phyloP scores from a whole-genome alignment of 495 filamentous ascomycete genomes.

The Penicillium angulare region DNA sequence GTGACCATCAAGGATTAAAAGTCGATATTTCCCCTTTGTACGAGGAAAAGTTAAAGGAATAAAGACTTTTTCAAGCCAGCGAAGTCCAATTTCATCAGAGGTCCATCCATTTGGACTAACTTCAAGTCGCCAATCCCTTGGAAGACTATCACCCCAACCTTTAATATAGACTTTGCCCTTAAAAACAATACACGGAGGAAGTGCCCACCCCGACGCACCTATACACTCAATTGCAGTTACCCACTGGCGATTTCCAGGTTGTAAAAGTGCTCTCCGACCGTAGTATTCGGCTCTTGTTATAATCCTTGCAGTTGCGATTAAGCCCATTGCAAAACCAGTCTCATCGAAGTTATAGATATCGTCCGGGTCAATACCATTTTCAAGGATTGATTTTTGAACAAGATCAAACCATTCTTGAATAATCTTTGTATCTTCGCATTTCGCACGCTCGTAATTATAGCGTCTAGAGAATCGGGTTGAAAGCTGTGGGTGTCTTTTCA shows the following conservation, averaged over 20 bases:
- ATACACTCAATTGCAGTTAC: conserved; percentile 3
- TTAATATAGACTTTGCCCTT: neutral
- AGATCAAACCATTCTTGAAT: too few species aligned
- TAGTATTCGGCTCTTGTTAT: neutral
- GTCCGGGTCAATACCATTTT: too few species aligned
- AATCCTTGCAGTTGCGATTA: neutral
- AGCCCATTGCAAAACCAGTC: neutral
- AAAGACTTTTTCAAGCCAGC: too few species aligned
- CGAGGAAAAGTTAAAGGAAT: too few species aligned
- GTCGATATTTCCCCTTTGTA: too few species aligned
- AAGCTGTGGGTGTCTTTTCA: neutral
- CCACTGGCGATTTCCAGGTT: neutral
- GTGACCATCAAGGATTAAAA: too few species aligned
- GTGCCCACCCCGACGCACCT: conserved; percentile 1
- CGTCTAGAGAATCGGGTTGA: neutral
- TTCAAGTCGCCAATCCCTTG: conserved; percentile 4
- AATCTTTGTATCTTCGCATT: too few species aligned
- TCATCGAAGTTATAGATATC: too few species aligned
- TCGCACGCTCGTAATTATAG: too few species aligned
- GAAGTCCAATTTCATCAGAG: too few species aligned
- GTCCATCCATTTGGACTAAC: neutral
- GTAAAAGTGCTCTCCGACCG: conserved; percentile 6
- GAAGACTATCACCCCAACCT: neutral
- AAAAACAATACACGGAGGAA: conserved; percentile 2
- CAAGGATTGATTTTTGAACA: too few species aligned